These are phyloP conservation scores for Aspergillus fijiensis DNA, from an alignment of 2,329 filamentous ascomycete species.

Conservation along the genomic window DNA sequence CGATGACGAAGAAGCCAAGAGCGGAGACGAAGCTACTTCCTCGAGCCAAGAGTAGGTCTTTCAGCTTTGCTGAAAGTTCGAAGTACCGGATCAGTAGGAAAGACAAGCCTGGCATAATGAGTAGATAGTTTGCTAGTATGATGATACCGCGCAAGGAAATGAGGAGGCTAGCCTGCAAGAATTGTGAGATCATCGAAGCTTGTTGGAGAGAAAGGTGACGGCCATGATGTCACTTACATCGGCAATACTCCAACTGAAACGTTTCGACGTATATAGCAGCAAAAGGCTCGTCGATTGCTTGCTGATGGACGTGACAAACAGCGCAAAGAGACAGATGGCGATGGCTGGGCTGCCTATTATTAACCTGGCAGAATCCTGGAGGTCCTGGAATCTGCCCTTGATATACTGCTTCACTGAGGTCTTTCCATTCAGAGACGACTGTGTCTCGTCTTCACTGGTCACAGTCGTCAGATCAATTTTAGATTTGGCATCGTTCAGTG, in stretches of 20 bases:
- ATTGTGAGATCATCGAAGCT: slow-evolving; percentile 7
- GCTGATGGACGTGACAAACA: slow-evolving; percentile 26
- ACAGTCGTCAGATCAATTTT: slow-evolving; percentile 2
- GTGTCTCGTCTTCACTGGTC: background rate
- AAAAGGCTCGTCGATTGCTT: slow-evolving; percentile 25
- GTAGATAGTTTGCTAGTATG: slow-evolving; percentile 21
- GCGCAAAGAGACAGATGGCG: slow-evolving; percentile 20
- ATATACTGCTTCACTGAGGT: slow-evolving; percentile 11
- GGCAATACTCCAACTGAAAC: slow-evolving; percentile 31
- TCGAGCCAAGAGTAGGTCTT: slow-evolving; percentile 26
- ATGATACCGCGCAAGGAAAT: slow-evolving; percentile 28
- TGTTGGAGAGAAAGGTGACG: no score
- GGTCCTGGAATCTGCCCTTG: slow-evolving; percentile 15
- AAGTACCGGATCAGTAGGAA: slow-evolving; percentile 18
- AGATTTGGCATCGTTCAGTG: slow-evolving; percentile 19
- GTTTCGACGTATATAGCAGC: slow-evolving; percentile 32
- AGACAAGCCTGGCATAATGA: slow-evolving; percentile 25
- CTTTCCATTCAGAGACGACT: slow-evolving; percentile 7
- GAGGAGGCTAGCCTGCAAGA: slow-evolving; percentile 27
- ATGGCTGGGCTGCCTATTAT: slow-evolving; percentile 26
- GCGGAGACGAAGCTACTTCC: slow-evolving; percentile 19
- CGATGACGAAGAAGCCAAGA: slow-evolving; percentile 22
- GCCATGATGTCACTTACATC: slow-evolving; percentile 17
- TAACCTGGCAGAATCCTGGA: slow-evolving; percentile 24
- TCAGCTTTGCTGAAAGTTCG: slow-evolving; percentile 19